phyloP scores from a whole-genome alignment of 129 eudicot genomes.

The Flaveria sonorensis region DNA sequence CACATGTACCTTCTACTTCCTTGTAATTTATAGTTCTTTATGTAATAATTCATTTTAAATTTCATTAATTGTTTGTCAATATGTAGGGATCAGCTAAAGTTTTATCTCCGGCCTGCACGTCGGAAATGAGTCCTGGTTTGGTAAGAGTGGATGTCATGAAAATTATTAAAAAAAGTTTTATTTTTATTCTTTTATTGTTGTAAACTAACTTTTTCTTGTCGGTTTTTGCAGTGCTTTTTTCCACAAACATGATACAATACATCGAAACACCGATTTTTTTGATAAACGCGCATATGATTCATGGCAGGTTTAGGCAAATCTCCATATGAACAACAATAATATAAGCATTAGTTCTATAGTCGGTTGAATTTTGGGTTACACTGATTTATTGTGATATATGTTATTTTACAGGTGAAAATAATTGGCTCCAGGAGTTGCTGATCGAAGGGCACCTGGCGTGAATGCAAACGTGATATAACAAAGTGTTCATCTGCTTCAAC shows the following conservation, averaged over 20 bases:
- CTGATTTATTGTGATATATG: not conserved
- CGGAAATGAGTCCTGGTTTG: slow-evolving; percentile 65
- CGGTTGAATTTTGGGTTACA: not conserved
- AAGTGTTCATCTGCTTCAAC: slow-evolving; percentile 47
- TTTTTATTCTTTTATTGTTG: too few relatives aligned
- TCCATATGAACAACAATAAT: not conserved
- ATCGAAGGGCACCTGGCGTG: slow-evolving; percentile 40
- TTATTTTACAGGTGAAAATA: slow-evolving; percentile 33
- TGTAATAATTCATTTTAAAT: not conserved
- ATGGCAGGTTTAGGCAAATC: slow-evolving; percentile 76
- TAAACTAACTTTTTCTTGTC: slow-evolving; percentile 11
- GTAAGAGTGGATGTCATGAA: slow-evolving; percentile 44
- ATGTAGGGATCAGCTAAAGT: slow-evolving; percentile 75
- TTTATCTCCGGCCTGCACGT: slow-evolving; percentile 63
- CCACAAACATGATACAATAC: slow-evolving; percentile 65
- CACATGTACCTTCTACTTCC: slow-evolving; percentile 52
- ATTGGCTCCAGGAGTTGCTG: slow-evolving; percentile 48
- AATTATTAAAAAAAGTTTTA: not conserved
- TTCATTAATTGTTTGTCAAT: not conserved
- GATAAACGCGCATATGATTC: slow-evolving; percentile 93
- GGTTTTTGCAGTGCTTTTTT: slow-evolving; percentile 73
- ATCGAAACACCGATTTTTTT: slow-evolving; percentile 67
- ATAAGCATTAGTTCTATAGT: not conserved
- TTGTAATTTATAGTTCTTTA: not conserved
- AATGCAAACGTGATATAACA: slow-evolving; percentile 39